phyloP scores from a whole-genome alignment of 2,329 filamentous ascomycete genomes.

The Neocucurbitaria cava region DNA sequence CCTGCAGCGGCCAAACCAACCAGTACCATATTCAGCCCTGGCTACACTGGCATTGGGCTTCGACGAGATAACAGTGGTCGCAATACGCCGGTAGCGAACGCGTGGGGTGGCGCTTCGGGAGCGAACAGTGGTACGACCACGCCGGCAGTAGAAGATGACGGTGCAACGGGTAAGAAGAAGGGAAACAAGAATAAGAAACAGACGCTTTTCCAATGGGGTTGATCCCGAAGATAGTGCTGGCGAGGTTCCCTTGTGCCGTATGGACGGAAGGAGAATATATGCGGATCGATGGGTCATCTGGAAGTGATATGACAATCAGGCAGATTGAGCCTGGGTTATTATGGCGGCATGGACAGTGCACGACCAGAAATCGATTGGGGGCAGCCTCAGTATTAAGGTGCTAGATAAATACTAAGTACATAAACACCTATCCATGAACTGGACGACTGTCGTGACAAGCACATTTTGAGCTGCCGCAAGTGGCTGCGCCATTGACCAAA shows the following conservation, averaged over 20 bases:
- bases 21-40: slow-evolving; percentile 60
- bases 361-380: not conserved
- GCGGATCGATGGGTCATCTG: not conserved
- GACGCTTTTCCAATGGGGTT: slow-evolving; percentile 59
- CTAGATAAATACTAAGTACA: not conserved
- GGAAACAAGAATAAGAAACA: slow-evolving; percentile 60
- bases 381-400: not conserved
- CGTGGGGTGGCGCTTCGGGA: slow-evolving; percentile 48
- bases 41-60: slow-evolving; percentile 55
- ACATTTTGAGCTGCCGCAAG: too few relatives aligned
- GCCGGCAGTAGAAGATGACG: slow-evolving; percentile 31
- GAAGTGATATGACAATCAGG: slow-evolving; percentile 1
- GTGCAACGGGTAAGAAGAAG: slow-evolving; percentile 51
- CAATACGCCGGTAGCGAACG: slow-evolving; percentile 46
- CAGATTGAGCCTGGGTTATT: slow-evolving; percentile 1
- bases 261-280: not conserved
- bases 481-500: slow-evolving; percentile 5
- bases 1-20: slow-evolving; percentile 77
- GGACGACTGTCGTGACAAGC: too few relatives aligned
- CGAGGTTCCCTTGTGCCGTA: not conserved
- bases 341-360: not conserved
- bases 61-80: slow-evolving; percentile 53
- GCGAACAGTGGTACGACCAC: slow-evolving; percentile 32
- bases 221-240: slow-evolving; percentile 5
- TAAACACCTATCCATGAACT: too few relatives aligned